Percentiles rank a stretch among this genome's conserved stretches.
phyloP scores from a whole-genome alignment of 768 basidiomycete species.

The Phanerodontia chrysosporium region DNA sequence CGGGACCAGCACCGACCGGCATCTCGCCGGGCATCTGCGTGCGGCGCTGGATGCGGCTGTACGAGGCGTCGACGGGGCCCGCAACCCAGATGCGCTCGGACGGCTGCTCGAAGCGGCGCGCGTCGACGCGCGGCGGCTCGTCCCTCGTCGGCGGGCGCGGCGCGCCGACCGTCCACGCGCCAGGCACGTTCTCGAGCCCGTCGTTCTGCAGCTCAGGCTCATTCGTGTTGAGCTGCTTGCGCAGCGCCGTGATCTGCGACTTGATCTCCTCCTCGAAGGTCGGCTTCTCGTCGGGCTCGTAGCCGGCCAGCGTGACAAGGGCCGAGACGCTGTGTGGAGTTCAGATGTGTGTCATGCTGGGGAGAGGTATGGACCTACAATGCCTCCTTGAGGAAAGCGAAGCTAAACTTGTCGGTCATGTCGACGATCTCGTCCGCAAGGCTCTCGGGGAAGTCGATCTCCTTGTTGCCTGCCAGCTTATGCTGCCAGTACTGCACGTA shows the following conservation, averaged over 20 bases:
- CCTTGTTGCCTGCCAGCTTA: constrained; percentile 61
- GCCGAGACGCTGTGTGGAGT: constrained; percentile 56
- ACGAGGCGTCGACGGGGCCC: constrained; percentile 8
- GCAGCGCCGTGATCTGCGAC: constrained; percentile 55
- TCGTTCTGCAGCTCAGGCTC: neutral
- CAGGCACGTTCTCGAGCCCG: constrained; percentile 8
- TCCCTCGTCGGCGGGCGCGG: neutral
- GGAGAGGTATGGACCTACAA: constrained; percentile 44
- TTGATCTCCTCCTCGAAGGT: constrained; percentile 50
- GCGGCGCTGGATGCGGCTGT: neutral
- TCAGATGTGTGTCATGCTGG: neutral
- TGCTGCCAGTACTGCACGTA: constrained; percentile 80
- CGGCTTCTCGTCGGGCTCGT: constrained; percentile 39
- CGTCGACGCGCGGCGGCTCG: neutral
- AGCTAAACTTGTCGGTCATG: constrained; percentile 66
- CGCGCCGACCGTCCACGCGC: neutral
- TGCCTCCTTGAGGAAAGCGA: constrained; percentile 86
- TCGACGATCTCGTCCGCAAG: constrained; percentile 58
- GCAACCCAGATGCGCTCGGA: neutral
- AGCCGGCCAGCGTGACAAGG: constrained; percentile 58
- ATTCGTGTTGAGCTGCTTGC: constrained; percentile 54
- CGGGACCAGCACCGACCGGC: constrained; percentile 7
- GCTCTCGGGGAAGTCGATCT: constrained; percentile 62
- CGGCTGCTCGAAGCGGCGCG: neutral
- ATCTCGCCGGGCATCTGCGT: constrained; percentile 21